Evolutionary conservation across 2,329 filamentous ascomycete species (phyloP).

Genomic region (Lecanicillium sp.): DNA sequence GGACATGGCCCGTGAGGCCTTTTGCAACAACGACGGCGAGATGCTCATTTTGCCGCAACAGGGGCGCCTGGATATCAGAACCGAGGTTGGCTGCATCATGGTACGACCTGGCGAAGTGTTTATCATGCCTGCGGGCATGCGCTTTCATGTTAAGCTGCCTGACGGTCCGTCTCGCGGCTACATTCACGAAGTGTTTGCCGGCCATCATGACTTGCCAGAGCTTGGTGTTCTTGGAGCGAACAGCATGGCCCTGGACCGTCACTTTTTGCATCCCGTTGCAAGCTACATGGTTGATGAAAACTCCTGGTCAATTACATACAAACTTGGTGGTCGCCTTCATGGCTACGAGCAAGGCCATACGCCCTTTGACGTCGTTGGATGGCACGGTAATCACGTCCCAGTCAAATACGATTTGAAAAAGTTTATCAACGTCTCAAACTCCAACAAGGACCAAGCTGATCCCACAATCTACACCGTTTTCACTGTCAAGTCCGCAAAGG

Average conservation of each 20-base stretch:
- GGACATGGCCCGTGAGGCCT: conserved; percentile 41
- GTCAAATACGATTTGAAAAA: conserved; percentile 53
- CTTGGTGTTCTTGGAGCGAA: conserved; percentile 62
- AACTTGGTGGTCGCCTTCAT: conserved; percentile 57
- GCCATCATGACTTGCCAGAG: conserved; percentile 59
- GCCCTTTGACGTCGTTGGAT: conserved; percentile 66
- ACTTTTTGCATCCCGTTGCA: conserved; percentile 59
- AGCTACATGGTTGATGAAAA: conserved; percentile 50
- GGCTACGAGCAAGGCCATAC: conserved; percentile 55
- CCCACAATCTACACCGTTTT: conserved; percentile 61
- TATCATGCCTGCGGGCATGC: conserved; percentile 60
- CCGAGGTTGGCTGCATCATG: conserved; percentile 58
- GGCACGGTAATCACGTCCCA: conserved; percentile 63
- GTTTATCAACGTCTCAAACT: conserved; percentile 52
- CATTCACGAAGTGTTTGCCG: conserved; percentile 60
- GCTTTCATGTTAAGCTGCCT: conserved; percentile 28
- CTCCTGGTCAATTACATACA: conserved; percentile 53
- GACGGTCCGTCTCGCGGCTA: conserved; percentile 59
- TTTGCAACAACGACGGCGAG: conserved; percentile 58
- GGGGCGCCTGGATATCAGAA: conserved; percentile 60
- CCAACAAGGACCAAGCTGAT: conserved; percentile 59
- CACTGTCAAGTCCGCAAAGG: conserved; percentile 53
- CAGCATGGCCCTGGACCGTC: conserved; percentile 57
- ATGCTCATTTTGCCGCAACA: conserved; percentile 60
- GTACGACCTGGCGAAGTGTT: conserved; percentile 63